Evolutionary conservation across 495 filamentous ascomycete species (phyloP), one percentile per base, ranked within the genome.

Genomic region (Xylaria castorea): DNA sequence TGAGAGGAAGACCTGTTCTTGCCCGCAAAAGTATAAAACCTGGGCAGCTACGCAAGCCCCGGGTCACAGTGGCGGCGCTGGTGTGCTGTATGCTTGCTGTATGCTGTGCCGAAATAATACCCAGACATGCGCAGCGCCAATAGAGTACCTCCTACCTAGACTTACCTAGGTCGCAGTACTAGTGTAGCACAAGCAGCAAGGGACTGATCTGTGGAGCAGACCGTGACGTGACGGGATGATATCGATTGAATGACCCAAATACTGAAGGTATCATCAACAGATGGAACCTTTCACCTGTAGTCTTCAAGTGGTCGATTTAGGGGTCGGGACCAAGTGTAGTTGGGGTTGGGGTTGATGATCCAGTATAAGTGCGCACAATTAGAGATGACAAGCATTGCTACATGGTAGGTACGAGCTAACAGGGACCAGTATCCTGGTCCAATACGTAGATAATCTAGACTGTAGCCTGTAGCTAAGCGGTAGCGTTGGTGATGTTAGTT

Each of bases 261-360:
- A 64, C 38, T 64, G 38, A 44, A 44, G 38, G 61, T 64, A 42
- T 25, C 38, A 64, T 64, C 61, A 36, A 68, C 22, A 30, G 22
- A 36, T 68, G 32, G 50, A n/a, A 51, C 66, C 66, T 6, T 57
- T 55, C 66, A 44, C 48, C 48, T 42, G 66, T 34, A 68, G 44
- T 53, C 46, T 68, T 68, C 27, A 34, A 55, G 66, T 68, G 48
- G 66, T 50, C 50, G 27, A n/a, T 68, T 68, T 55, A 57, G 66
- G 66, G 66, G 64, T 53, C 48, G 20, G 48, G 64, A 53, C 58
- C 58, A 61, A 61, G 58, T 38, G 32, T 34, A 61, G 58, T 22
- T 6, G 18, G 16, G 58, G 58, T 38, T 34, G 58, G 58, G 58
- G 58, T 61, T 9, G 58, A 38, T 61, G 58, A 22, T 61, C 58